Evolutionary conservation across 768 basidiomycete species (phyloP), one percentile per base, ranked within the genome.

Genomic region (Hericium erinaceus): DNA sequence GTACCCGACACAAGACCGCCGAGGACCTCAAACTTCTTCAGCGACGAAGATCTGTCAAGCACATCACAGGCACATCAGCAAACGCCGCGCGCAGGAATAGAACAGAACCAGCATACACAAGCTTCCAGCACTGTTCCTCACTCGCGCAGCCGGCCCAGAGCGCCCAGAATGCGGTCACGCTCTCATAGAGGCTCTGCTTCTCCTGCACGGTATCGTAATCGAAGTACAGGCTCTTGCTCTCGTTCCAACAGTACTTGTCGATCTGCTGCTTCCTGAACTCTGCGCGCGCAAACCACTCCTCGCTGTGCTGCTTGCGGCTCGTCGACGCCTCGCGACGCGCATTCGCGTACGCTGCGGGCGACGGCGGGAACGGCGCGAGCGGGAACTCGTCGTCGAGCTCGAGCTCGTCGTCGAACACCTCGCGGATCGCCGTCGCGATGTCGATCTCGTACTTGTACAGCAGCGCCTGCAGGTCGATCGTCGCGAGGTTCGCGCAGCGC

Each of bases 361-460:
- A 83, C 18, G 87, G 91, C 62, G 95, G 95, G 83, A 95, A 98
- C 1, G 95, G 91, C 11, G 91, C 82, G 51, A 99, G 76, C 2
- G 83, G 76, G 70, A 98, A 99, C 58, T 95, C 92, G 64, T 98
- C 92, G 54, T 94, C 92, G 55, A 99, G 72, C 54, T 95, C 89
- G 54, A 99, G 75, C 69, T 90, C 83, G 68, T 95, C 94, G 65
- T 89, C 90, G 65, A 98, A 98, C 59, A 97, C 86, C 69, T 97
- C 93, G 57, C 87, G 83, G 67, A 99, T 98, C 24, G 94, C 93
- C 10, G 92, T 95, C n/a, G 92, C 97, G 60, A 99, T 98, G 68
- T 99, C 95, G 59, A 93, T 81, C 71, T 99, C 95, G 65, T 98
- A 98, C 78, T 99, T 99, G 83, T 95, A 99, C 49, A 99, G 75